Conservation (phyloP, 768 basidiomycete species). For the Leccinum subtestaceum region DNA sequence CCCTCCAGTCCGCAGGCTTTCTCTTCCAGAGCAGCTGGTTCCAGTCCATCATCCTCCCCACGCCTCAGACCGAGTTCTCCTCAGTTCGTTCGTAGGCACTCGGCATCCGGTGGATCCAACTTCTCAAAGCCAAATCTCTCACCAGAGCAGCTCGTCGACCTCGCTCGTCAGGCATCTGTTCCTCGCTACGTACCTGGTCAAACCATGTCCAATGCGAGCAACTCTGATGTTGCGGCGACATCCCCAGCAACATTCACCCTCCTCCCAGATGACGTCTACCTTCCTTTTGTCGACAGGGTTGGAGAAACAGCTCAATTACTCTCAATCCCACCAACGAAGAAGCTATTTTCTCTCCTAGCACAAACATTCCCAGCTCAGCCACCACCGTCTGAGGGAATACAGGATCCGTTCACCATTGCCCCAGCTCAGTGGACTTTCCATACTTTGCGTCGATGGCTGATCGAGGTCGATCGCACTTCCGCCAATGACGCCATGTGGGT, state of each 20-base stretch:
- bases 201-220: constrained; percentile 5
- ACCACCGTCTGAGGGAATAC: constrained; percentile 21
- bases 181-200: constrained; percentile 30
- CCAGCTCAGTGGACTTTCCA: constrained; percentile 68
- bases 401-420: constrained; percentile 45
- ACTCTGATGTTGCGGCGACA: neutral
- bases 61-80: constrained; percentile 52
- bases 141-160: constrained; percentile 72
- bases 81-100: constrained; percentile 28
- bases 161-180: constrained; percentile 61
- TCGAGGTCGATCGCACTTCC: constrained; percentile 55
- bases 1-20: constrained; percentile 29
- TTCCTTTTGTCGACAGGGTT: constrained; percentile 85
- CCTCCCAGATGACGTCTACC: constrained; percentile 70
- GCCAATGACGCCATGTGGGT: constrained; percentile 75
- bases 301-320: constrained; percentile 72
- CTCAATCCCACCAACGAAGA: constrained; percentile 59
- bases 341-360: constrained; percentile 67
- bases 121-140: constrained; percentile 51
- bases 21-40: constrained; percentile 28
- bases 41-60: constrained; percentile 40
- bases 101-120: constrained; percentile 33
- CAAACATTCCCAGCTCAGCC: constrained; percentile 57
- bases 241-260: constrained; percentile 65
- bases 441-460: constrained; percentile 70